Conservation (phyloP, 192 early-diverging fungal genomes). For the Coemansia sp. region DNA sequence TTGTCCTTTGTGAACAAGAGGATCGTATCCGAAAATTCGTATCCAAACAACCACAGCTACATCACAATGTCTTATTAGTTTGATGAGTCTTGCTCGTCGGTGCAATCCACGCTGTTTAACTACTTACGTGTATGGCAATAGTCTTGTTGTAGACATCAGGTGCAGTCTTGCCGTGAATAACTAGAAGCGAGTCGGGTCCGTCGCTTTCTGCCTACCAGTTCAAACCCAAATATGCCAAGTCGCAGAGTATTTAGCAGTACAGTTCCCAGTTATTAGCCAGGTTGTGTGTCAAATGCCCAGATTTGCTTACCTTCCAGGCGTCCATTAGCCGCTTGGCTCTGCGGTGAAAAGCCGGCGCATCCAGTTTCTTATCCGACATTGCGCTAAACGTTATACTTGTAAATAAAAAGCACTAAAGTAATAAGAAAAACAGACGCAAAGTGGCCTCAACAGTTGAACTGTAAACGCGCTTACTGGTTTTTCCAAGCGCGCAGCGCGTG, state of each 20-base stretch:
- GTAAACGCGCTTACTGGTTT: background rate
- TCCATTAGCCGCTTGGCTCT: slow-evolving; percentile 42
- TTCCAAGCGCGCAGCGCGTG: background rate
- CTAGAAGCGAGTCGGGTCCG: slow-evolving; percentile 31
- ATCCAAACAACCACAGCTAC: slow-evolving; percentile 90
- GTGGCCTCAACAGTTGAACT: background rate
- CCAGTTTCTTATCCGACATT: slow-evolving; percentile 51
- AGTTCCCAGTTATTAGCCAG: background rate
- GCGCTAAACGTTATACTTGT: background rate
- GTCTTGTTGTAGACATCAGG: slow-evolving; percentile 43
- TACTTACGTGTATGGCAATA: slow-evolving; percentile 60
- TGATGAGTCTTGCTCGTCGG: background rate
- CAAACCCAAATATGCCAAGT: background rate
- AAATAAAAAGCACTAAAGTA: background rate
- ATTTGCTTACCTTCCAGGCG: slow-evolving; percentile 27
- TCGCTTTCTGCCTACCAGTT: slow-evolving; percentile 9
- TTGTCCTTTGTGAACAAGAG: slow-evolving; percentile 74
- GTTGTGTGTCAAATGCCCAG: background rate
- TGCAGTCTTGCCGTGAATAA: slow-evolving; percentile 43
- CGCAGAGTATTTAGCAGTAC: background rate
- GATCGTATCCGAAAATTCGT: slow-evolving; percentile 87
- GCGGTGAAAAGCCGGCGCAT: slow-evolving; percentile 43
- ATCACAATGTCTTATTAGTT: background rate
- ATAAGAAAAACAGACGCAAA: background rate
- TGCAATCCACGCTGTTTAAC: background rate